Percentiles rank a stretch among this genome's conserved stretches.
phyloP scores from a whole-genome alignment of 164 flowering plant species.

The Taxillus chinensis region DNA sequence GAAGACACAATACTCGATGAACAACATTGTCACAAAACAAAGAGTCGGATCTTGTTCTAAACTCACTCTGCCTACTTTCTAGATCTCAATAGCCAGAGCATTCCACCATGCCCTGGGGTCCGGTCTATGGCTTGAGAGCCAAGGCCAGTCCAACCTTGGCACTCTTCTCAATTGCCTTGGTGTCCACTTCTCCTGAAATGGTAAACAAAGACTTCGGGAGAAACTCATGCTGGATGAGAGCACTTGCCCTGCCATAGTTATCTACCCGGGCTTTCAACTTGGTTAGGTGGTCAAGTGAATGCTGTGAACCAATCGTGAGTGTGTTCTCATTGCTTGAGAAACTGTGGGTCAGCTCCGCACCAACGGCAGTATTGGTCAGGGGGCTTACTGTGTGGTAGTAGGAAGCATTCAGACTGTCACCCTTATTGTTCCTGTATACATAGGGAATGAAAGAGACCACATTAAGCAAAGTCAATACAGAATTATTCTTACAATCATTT shows the following conservation, averaged over 20 bases:
- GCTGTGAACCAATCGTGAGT: conserved; percentile 68
- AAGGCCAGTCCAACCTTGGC: conserved; percentile 77
- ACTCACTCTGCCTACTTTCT: too few relatives aligned
- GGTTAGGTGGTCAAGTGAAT: conserved; percentile 63
- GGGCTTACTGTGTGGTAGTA: conserved; percentile 19
- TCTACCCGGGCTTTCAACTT: conserved; percentile 58
- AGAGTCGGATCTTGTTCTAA: too few relatives aligned
- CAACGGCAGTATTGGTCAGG: conserved; percentile 27
- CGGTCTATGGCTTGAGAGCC: conserved; percentile 47
- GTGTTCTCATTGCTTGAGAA: conserved; percentile 40
- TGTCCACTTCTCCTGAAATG: conserved; percentile 76
- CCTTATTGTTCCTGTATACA: conserved; percentile 27
- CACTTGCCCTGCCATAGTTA: conserved; percentile 65
- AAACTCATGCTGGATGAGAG: conserved; percentile 85
- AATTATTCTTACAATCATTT: too few relatives aligned
- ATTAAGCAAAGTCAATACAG: background rate
- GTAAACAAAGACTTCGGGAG: conserved; percentile 67
- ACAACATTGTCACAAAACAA: too few relatives aligned
- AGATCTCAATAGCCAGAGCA: too few relatives aligned
- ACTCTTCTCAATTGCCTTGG: conserved; percentile 66
- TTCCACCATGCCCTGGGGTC: too few relatives aligned
- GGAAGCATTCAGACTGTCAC: conserved; percentile 22
- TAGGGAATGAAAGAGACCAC: background rate
- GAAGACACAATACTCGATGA: too few relatives aligned
- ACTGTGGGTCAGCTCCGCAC: conserved; percentile 30